Evolutionary conservation across 148 eudicot species (phyloP), one percentile per base, ranked within the genome.

Genomic region (Vaccinium myrtillus): DNA sequence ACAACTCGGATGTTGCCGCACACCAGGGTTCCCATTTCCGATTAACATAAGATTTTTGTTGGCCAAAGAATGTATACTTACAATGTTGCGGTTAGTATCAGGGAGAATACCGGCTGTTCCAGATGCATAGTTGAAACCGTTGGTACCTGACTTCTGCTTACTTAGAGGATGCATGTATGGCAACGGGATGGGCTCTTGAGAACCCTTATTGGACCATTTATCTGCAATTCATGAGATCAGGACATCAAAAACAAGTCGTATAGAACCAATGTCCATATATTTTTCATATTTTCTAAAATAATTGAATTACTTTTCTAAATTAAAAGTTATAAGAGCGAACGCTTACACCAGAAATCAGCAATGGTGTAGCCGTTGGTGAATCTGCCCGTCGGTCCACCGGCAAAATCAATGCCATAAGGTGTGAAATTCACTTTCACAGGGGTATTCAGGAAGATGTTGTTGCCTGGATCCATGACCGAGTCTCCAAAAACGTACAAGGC

Each of bases 391-490:
- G 59, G 43, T 15, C 85, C 73, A 6, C 74, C 46, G 0, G 75
- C 81, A 16, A 75, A 83, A 76, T 83, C 85, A 50, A 83, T 58
- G 10, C 85, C 80, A 59, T 55, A 83, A n/a, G 80, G 74, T 1
- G 51, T 21, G 27, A 39, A 75, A 59, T 75, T 75, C 8, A 75
- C 56, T 75, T 59, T 59, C 8, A 74, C 79, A 48, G 48, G 80
- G 8, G 80, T 83, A 1, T 75, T 16, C 11, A 75, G 50, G 25
- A 83, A 83, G 46, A 56, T 25, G 51, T 83, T 83, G 53, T 83
- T 83, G 39, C 85, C 85, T 0, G 74, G 70, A n/a, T 83, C 85
- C 85, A 83, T 59, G 8, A 76, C 74, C 1, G 85, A 83, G 85
- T 83, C 85, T 25, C 81, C 81, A 23, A 83, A 83, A 30, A 83